Evolutionary conservation across 164 flowering plant genomes (phyloP).

Genomic region (Cinnamomum chago): DNA sequence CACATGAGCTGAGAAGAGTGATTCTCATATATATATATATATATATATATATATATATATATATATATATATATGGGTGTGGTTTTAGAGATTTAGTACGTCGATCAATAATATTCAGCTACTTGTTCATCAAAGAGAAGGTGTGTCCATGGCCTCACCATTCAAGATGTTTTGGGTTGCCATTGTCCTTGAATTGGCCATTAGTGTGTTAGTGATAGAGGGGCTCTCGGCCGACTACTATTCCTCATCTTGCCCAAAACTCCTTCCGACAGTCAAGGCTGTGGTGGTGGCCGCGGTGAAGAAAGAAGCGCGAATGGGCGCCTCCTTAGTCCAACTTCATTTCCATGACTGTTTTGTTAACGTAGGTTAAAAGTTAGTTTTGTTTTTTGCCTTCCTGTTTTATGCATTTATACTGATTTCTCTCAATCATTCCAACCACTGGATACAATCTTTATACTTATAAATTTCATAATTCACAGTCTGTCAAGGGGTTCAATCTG

Average conservation of each 20-base stretch:
- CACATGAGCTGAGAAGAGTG: no score
- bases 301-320: slow-evolving; percentile 7
- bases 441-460: no score
- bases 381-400: not conserved
- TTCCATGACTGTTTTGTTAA: slow-evolving; percentile 19
- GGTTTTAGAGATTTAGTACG: no score
- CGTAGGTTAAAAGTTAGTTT: not conserved
- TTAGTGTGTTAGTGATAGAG: not conserved
- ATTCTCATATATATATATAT: no score
- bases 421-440: no score
- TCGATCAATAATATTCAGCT: no score
- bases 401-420: not conserved
- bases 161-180: not conserved
- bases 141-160: slow-evolving; percentile 4
- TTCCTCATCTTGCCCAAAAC: slow-evolving; percentile 6
- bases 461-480: no score
- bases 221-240: not conserved
- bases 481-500: no score
- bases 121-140: no score
- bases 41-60: no score
- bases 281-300: not conserved
- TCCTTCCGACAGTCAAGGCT: not conserved
- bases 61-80: no score
- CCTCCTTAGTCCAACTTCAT: slow-evolving; percentile 14
- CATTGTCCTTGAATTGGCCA: not conserved